A percentile compares a stretch with the other conserved stretches of the same genome.
phyloP scores from a whole-genome alignment of 306 rosid genomes.

The Trichosanthes cucumerina region DNA sequence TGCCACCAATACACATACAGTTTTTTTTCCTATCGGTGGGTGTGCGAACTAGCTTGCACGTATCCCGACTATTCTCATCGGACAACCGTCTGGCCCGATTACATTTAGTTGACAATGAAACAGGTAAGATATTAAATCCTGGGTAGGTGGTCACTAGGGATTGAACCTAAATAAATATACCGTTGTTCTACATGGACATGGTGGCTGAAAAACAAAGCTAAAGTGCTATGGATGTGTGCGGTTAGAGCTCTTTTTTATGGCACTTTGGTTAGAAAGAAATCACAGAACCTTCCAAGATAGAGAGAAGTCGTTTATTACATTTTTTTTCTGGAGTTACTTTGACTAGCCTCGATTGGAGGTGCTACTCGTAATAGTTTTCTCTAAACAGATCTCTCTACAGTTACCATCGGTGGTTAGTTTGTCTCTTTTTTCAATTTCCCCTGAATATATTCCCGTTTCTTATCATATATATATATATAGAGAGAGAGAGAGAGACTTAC shows the following conservation, averaged over 20 bases:
- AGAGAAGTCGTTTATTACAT: neutral
- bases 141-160: too few species aligned
- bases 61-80: too few species aligned
- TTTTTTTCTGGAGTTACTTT: neutral
- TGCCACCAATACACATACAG: too few species aligned
- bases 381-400: neutral
- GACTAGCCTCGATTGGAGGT: neutral
- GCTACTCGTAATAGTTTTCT: neutral
- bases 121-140: too few species aligned
- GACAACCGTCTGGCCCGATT: too few species aligned
- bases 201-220: neutral
- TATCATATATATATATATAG: neutral
- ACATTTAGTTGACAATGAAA: too few species aligned
- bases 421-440: neutral
- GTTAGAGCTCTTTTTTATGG: neutral
- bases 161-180: too few species aligned
- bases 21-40: too few species aligned
- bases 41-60: too few species aligned
- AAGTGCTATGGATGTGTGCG: neutral
- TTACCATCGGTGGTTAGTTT: neutral
- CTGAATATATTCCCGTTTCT: neutral
- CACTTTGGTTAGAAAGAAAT: neutral
- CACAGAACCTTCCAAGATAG: neutral
- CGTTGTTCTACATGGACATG: neutral
- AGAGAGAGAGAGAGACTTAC: conserved; percentile 30